These are phyloP conservation scores for Solanum raphanifolium DNA, from an alignment of 257 asterid species.

Conservation along the genomic window DNA sequence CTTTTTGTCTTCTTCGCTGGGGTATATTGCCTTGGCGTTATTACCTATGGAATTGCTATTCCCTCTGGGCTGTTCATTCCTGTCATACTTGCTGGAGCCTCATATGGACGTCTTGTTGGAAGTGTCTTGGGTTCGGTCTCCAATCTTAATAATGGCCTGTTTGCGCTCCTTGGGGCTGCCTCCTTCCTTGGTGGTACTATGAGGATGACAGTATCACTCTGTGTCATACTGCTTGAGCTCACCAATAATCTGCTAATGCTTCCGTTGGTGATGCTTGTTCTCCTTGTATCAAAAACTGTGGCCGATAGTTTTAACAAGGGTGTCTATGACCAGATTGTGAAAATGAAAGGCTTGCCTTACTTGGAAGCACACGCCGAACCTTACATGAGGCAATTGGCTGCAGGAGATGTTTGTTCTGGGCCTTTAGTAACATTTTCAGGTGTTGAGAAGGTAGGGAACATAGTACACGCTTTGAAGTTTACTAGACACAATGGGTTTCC, in stretches of 20 bases:
- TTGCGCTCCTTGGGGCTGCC: constrained; percentile 90
- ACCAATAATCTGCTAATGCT: constrained; percentile 86
- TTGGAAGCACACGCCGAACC: constrained; percentile 95
- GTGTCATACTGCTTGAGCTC: constrained; percentile 85
- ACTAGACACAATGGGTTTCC: constrained; percentile 88
- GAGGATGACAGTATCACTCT: constrained; percentile 97
- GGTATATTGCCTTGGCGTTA: constrained; percentile 57
- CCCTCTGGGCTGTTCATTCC: constrained; percentile 98
- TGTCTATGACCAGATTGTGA: constrained; percentile 86
- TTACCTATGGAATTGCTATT: constrained; percentile 89
- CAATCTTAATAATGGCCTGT: constrained; percentile 61
- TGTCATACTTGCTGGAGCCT: constrained; percentile 97
- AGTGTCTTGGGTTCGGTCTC: constrained; percentile 54
- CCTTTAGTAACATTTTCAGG: constrained; percentile 70
- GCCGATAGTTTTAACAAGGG: constrained; percentile 81
- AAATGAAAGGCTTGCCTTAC: constrained; percentile 90
- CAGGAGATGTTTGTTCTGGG: constrained; percentile 87
- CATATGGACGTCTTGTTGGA: constrained; percentile 86
- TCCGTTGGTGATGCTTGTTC: constrained; percentile 87
- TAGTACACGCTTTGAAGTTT: constrained; percentile 47
- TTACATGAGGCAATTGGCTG: constrained; percentile 77
- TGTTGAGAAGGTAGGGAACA: constrained; percentile 70
- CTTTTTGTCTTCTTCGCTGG: constrained; percentile 50
- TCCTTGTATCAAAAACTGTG: constrained; percentile 83
- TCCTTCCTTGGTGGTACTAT: constrained; percentile 98